Conservation (phyloP, 176 grass and related monocot genomes). For the Cenchrus purpureus region DNA sequence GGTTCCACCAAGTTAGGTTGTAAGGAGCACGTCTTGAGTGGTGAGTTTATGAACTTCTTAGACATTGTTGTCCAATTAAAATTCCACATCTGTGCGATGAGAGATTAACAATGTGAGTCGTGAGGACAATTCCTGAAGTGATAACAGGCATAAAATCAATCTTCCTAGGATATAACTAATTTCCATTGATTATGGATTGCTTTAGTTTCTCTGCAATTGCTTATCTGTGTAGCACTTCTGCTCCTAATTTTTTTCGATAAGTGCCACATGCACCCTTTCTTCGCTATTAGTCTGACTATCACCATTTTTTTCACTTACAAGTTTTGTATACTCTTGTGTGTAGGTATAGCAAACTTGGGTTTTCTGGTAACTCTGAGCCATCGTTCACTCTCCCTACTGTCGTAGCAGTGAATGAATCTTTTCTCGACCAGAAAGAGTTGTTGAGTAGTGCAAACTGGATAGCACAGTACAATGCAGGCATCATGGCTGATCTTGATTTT, state of each 20-base stretch:
- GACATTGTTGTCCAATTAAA: background rate
- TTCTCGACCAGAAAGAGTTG: slow-evolving; percentile 81
- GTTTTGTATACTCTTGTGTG: slow-evolving; percentile 35
- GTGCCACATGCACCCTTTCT: background rate
- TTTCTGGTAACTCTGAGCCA: slow-evolving; percentile 85
- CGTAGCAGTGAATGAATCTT: slow-evolving; percentile 93
- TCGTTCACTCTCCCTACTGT: slow-evolving; percentile 81
- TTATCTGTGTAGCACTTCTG: background rate
- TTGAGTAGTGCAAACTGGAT: slow-evolving; percentile 71
- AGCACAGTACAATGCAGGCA: slow-evolving; percentile 97
- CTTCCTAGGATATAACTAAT: background rate
- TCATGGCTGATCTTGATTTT: slow-evolving; percentile 99
- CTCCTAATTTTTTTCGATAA: background rate
- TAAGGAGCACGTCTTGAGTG: background rate
- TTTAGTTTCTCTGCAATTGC: slow-evolving; percentile 6
- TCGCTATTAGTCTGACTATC: background rate
- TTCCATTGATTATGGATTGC: background rate
- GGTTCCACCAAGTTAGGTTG: background rate
- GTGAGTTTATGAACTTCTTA: background rate
- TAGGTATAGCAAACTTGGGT: slow-evolving; percentile 96
- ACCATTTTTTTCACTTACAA: background rate
- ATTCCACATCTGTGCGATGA: background rate
- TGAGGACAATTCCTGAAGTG: background rate
- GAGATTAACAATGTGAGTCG: background rate
- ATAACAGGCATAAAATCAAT: background rate